Evolutionary conservation across 2,329 filamentous ascomycete genomes (phyloP).

Genomic region (Colletotrichum sp.): DNA sequence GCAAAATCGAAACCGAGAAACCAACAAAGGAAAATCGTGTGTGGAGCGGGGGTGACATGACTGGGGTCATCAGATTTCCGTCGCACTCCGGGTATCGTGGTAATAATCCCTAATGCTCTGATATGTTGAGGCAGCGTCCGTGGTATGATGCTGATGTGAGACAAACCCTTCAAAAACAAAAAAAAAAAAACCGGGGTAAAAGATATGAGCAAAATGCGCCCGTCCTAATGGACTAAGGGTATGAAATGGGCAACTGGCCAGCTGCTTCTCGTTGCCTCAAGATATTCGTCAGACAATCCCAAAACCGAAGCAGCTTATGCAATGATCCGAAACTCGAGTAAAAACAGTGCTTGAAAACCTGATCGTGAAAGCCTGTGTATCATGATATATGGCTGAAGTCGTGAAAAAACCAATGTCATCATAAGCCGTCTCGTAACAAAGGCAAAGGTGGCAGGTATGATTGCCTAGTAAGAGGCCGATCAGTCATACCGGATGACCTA

Average conservation of each 20-base stretch:
- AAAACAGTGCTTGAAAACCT: background rate
- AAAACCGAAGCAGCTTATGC: constrained; percentile 16
- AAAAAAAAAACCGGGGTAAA: background rate
- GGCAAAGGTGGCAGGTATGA: background rate
- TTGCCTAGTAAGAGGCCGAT: background rate
- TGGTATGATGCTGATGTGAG: constrained; percentile 10
- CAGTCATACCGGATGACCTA: constrained; percentile 28
- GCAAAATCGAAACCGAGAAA: background rate
- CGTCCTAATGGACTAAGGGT: background rate
- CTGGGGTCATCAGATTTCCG: constrained; percentile 22
- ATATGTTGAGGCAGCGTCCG: constrained; percentile 11
- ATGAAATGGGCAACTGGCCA: background rate
- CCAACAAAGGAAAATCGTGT: constrained; percentile 1
- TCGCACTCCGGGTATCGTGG: constrained; percentile 25
- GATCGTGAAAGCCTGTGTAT: background rate
- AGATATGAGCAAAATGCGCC: background rate
- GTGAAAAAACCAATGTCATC: background rate
- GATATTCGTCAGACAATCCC: background rate
- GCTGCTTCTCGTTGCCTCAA: background rate
- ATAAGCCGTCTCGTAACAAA: background rate
- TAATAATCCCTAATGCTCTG: constrained; percentile 23
- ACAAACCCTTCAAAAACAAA: background rate
- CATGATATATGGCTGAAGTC: background rate
- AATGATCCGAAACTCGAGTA: background rate
- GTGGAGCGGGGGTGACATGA: constrained; percentile 24